A percentile compares a stretch with the other conserved stretches of the same genome.
These are phyloP conservation scores for Heliamphora pulchella DNA, from an alignment of 179 eudicot species.

Conservation along the genomic window DNA sequence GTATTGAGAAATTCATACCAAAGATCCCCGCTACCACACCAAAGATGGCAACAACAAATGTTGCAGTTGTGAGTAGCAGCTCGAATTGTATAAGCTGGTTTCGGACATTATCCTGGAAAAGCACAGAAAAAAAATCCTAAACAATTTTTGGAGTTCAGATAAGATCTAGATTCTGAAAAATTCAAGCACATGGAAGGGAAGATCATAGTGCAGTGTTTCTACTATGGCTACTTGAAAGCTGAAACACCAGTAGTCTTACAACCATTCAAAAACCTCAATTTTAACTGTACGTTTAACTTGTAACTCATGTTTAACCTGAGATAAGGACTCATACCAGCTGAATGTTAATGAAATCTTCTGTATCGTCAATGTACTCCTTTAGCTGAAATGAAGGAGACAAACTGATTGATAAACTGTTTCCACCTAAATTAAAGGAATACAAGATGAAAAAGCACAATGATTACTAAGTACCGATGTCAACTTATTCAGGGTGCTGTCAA, in stretches of 20 bases:
- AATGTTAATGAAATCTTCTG: constrained; percentile 86
- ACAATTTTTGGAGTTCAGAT: background rate
- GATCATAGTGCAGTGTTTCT: background rate
- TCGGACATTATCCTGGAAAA: constrained; percentile 76
- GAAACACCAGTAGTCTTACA: background rate
- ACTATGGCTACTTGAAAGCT: background rate
- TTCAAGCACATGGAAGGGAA: background rate
- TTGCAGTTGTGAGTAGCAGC: constrained; percentile 79
- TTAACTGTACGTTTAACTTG: background rate
- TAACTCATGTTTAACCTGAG: background rate
- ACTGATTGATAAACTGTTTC: constrained; percentile 12
- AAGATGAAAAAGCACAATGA: background rate
- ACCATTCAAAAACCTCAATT: background rate
- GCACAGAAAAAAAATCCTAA: constrained; percentile 4
- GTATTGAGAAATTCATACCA: constrained; percentile 75
- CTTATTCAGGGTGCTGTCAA: constrained; percentile 90
- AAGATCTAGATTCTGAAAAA: background rate
- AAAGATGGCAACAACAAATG: constrained; percentile 89
- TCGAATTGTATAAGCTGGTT: constrained; percentile 96
- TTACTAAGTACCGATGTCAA: constrained; percentile 58
- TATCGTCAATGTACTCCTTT: constrained; percentile 90
- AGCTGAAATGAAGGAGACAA: constrained; percentile 40
- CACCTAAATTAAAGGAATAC: background rate
- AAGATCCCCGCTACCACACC: constrained; percentile 92
- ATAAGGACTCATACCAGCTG: constrained; percentile 53